Base-by-base conservation (phyloP, 2,329 filamentous ascomycete species). In the Fusarium concolor region DNA sequence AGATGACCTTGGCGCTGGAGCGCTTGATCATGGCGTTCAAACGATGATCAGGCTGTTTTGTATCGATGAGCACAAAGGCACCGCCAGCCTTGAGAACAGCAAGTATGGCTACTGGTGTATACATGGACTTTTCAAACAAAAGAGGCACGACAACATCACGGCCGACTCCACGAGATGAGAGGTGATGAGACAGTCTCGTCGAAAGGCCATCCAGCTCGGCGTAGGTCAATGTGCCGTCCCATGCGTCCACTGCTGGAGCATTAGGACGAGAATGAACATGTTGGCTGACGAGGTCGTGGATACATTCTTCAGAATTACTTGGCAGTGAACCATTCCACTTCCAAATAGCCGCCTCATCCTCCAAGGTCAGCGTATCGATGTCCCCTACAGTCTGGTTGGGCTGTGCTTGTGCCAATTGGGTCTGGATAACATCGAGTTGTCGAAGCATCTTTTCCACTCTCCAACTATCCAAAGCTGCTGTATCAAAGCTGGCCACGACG, bases 191-290 rank as follows among this genome's bases (percentile, higher is more conserved):
- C 10, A 74, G 26, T 4, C 15, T 11, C 2, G 22, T 54, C 0
- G 71, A 31, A 7, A 59, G 22, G 1, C 6, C 22, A 14, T 68
- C 56, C 6, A 74, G 54, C 11, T 70, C 54, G 0, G 10, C 18
- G n/a, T 72, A 77, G 0, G 71, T 74, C 3, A 75, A 45, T 0
- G 66, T 20, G 4, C 68, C 69, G 28, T 76, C 73, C 67, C 73
- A 76, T 1, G 75, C 65, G n/a, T 28, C 56, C 2, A 76, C 38
- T 0, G 74, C 75, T 54, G 5, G 53, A 51, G 10, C 55, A 31
- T 2, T 67, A 68, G 11, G 68, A 55, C 3, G 41, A 29, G 2
- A 7, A 2, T 28, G 28, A 4, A 52, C 68, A 3, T 55, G 58
- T 1, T 66, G 18, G 2, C 62, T 50, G 14, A 76, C 62, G 5